These are phyloP conservation scores for Vitis hybrid DNA, from an alignment of 177 flowering plant genomes.

Conservation along the genomic window DNA sequence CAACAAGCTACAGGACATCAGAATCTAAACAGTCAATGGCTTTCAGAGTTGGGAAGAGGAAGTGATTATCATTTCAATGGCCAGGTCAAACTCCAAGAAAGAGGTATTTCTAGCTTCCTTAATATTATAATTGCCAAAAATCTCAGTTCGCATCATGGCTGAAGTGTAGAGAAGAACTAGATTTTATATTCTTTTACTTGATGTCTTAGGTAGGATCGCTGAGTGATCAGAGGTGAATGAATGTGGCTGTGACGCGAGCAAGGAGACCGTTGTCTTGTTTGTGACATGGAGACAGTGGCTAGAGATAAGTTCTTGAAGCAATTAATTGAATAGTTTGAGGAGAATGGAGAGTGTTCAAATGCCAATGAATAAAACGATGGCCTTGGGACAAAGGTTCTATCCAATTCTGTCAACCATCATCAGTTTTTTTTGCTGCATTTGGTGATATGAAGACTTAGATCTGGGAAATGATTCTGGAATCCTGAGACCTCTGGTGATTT, in stretches of 20 bases:
- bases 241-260: slow-evolving; percentile 97
- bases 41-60: slow-evolving; percentile 99
- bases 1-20: slow-evolving; percentile 75
- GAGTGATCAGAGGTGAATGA: slow-evolving; percentile 90
- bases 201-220: slow-evolving; percentile 82
- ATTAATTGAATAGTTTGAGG: slow-evolving; percentile 88
- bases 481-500: background rate
- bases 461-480: background rate
- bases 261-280: slow-evolving; percentile 93
- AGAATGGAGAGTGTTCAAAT: slow-evolving; percentile 89
- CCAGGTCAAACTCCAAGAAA: slow-evolving; percentile 85
- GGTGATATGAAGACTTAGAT: background rate
- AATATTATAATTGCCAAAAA: background rate
- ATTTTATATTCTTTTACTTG: slow-evolving; percentile 4
- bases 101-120: slow-evolving; percentile 61
- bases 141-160: background rate
- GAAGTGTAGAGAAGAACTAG: background rate
- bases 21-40: slow-evolving; percentile 96
- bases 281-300: slow-evolving; percentile 93
- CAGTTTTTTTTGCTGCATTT: background rate
- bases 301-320: slow-evolving; percentile 83
- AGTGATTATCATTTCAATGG: slow-evolving; percentile 97
- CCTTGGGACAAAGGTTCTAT: background rate
- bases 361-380: slow-evolving; percentile 31
- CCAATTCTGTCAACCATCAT: background rate